phyloP scores from a whole-genome alignment of 2,329 filamentous ascomycete genomes.

The Colletotrichum liriopes region DNA sequence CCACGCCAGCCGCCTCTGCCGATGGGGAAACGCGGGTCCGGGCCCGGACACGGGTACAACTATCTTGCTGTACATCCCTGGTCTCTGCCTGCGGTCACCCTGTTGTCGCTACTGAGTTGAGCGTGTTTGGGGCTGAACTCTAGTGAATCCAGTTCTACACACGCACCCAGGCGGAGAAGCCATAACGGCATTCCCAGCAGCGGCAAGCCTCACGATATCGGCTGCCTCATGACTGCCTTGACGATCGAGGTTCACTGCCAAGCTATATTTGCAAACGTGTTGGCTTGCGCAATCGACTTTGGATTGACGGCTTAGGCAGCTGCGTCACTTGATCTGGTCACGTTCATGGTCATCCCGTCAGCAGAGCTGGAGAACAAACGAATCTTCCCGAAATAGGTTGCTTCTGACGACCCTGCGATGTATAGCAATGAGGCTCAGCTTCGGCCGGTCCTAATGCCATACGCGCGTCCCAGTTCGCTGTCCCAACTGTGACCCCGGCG shows the following conservation, averaged over 20 bases:
- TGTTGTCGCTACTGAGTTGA: background rate
- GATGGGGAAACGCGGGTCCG: constrained; percentile 12
- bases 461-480: background rate
- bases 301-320: constrained; percentile 10
- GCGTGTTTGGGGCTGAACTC: constrained; percentile 3
- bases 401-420: constrained; percentile 18
- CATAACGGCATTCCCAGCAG: constrained; percentile 6
- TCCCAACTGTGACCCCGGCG: background rate
- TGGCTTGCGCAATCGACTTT: background rate
- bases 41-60: background rate
- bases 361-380: constrained; percentile 8
- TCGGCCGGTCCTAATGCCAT: background rate
- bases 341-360: background rate
- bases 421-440: constrained; percentile 17
- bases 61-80: background rate
- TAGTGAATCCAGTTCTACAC: background rate
- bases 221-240: constrained; percentile 9
- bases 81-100: background rate
- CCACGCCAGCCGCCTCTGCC: constrained; percentile 31
- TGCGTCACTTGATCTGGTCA: constrained; percentile 6
- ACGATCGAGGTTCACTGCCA: background rate
- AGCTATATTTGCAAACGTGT: background rate
- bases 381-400: constrained; percentile 16
- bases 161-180: background rate
- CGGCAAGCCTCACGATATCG: no score